A percentile compares a stretch with the other conserved stretches of the same genome.
Conservation (phyloP, 2,329 filamentous ascomycete genomes). For the Colletotrichum sp. region DNA sequence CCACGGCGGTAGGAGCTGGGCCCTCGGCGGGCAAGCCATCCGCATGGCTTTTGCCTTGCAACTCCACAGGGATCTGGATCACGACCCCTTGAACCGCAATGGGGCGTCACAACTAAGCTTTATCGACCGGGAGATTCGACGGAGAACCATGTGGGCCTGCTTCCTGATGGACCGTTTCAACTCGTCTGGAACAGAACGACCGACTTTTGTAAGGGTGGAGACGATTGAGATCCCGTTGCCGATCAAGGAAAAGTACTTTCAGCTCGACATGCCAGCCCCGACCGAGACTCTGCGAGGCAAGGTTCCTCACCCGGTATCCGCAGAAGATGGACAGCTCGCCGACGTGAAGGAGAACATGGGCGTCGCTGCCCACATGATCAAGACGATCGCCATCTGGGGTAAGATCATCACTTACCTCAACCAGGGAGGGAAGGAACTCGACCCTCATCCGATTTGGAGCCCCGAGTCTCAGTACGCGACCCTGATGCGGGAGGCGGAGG, state of each 20-base stretch:
- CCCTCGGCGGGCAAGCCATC: conserved; percentile 91
- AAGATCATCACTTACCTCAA: conserved; percentile 89
- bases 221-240: conserved; percentile 89
- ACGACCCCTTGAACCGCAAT: conserved; percentile 73
- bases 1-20: conserved; percentile 95
- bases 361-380: conserved; percentile 88
- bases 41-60: conserved; percentile 97
- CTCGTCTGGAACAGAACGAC: conserved; percentile 91
- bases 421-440: conserved; percentile 82
- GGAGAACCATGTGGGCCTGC: conserved; percentile 97
- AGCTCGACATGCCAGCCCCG: conserved; percentile 86
- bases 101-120: conserved; percentile 76
- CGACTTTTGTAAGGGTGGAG: conserved; percentile 89
- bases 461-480: conserved; percentile 76
- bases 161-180: conserved; percentile 98
- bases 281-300: conserved; percentile 84
- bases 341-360: conserved; percentile 88
- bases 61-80: conserved; percentile 87
- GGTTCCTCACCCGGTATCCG: conserved; percentile 65
- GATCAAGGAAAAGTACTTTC: conserved; percentile 87
- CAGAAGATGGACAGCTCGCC: conserved; percentile 67
- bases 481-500: conserved; percentile 73
- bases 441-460: conserved; percentile 81
- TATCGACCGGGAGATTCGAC: conserved; percentile 89
- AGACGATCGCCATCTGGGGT: conserved; percentile 87